Conservation (phyloP, 257 asterid genomes). For the Fraxinus pennsylvanica region DNA sequence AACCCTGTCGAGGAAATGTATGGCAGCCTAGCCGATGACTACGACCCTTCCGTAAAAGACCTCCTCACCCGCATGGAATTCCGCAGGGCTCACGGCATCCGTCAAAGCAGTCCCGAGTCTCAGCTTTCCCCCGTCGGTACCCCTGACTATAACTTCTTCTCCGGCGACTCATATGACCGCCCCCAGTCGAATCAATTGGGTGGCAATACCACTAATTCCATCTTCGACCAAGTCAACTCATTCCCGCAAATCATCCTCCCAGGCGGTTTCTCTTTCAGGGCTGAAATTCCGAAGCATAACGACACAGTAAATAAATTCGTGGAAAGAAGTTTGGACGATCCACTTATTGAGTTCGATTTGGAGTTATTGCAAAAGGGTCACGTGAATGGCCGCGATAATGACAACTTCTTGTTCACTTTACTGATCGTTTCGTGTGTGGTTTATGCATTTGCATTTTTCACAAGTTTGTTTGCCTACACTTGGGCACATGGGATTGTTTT, state of each 20-base stretch:
- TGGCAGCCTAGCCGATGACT: no score
- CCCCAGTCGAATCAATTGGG: no score
- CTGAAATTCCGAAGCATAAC: no score
- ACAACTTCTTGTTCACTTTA: slow-evolving; percentile 50
- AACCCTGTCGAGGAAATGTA: not conserved
- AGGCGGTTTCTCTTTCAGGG: slow-evolving; percentile 43
- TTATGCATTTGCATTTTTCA: slow-evolving; percentile 20
- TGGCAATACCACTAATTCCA: no score
- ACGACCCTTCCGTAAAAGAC: no score
- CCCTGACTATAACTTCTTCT: no score
- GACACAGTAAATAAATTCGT: slow-evolving; percentile 24
- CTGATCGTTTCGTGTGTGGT: slow-evolving; percentile 50
- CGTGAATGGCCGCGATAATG: slow-evolving; percentile 60
- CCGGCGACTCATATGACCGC: no score
- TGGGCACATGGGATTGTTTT: slow-evolving; percentile 72
- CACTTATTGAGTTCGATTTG: slow-evolving; percentile 42
- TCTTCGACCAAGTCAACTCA: slow-evolving; percentile 26
- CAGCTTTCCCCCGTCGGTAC: no score
- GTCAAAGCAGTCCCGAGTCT: no score
- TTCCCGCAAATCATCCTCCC: slow-evolving; percentile 33
- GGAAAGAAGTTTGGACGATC: slow-evolving; percentile 41
- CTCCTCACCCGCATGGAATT: no score
- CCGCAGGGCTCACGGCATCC: no score
- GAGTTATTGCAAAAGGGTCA: slow-evolving; percentile 67
- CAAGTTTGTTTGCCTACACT: slow-evolving; percentile 4